Conservation (phyloP, 176 grass and related monocot genomes). For the Luzula sylvatica region DNA sequence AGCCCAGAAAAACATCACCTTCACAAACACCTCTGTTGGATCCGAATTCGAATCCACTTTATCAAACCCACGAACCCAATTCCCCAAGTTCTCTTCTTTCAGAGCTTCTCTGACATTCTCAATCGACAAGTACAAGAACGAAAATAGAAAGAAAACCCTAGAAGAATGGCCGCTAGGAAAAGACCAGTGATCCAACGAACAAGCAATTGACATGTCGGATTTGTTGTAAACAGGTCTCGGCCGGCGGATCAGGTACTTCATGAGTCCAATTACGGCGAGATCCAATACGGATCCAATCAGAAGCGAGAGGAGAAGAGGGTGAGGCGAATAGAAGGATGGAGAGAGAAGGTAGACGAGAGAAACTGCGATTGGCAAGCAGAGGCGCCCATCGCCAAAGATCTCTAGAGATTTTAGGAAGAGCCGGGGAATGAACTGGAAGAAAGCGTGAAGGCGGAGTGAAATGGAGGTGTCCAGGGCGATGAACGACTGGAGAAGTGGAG, state of each 20-base stretch:
- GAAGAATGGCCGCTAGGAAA: conserved; percentile 91
- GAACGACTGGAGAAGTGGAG: conserved; percentile 19
- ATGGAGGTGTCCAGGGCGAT: conserved; percentile 32
- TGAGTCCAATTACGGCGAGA: conserved; percentile 51
- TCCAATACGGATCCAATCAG: conserved; percentile 60
- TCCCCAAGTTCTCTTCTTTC: neutral
- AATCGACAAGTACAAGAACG: conserved; percentile 31
- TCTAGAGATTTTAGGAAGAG: conserved; percentile 84
- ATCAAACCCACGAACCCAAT: conserved; percentile 18
- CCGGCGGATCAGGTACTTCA: conserved; percentile 73
- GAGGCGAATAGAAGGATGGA: conserved; percentile 24
- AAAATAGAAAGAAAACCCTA: conserved; percentile 65
- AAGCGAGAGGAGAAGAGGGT: conserved; percentile 38
- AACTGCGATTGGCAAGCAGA: conserved; percentile 78
- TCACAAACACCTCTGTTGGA: conserved; percentile 30
- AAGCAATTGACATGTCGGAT: conserved; percentile 59
- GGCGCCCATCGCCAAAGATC: conserved; percentile 69
- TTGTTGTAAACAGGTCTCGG: conserved; percentile 79
- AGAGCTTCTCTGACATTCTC: conserved; percentile 3
- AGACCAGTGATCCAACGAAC: conserved; percentile 68
- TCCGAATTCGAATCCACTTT: conserved; percentile 9
- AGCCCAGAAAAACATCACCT: conserved; percentile 38
- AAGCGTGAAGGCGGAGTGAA: conserved; percentile 51
- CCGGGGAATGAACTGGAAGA: conserved; percentile 64
- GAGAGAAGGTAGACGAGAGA: conserved; percentile 49